Percentiles rank a stretch among this genome's conserved stretches.
Evolutionary conservation across 345 rosid genomes (phyloP).

Genomic region (Rubroshorea leprosula): DNA sequence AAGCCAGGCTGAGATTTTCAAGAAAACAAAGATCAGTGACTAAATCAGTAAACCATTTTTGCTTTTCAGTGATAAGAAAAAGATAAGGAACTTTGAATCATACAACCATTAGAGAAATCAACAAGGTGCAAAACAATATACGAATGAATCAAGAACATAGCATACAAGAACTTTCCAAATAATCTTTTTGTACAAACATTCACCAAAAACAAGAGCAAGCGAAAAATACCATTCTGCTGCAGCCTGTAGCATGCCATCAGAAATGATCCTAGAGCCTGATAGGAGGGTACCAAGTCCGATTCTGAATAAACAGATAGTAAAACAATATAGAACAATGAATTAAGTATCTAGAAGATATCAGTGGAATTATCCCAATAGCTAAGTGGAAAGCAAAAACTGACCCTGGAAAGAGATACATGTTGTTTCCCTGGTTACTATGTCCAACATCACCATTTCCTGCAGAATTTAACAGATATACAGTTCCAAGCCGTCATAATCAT

Average conservation of each 20-base stretch:
- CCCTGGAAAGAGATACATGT: slow-evolving; percentile 99
- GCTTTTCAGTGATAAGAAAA: background rate
- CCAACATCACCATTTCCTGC: slow-evolving; percentile 54
- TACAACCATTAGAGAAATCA: too few relatives aligned
- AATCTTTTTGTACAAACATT: background rate
- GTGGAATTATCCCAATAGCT: background rate
- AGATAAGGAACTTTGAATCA: background rate
- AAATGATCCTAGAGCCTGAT: slow-evolving; percentile 76
- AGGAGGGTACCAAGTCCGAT: slow-evolving; percentile 97
- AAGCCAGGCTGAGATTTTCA: slow-evolving; percentile 68
- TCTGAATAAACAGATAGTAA: slow-evolving; percentile 34
- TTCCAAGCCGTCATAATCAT: slow-evolving; percentile 13
- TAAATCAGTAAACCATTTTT: background rate
- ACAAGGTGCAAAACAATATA: background rate
- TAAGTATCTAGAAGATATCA: background rate
- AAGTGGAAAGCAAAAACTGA: slow-evolving; percentile 36
- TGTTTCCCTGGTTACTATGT: slow-evolving; percentile 95
- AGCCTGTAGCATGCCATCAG: slow-evolving; percentile 98
- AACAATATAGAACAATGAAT: background rate
- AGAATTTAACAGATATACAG: slow-evolving; percentile 17
- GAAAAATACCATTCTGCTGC: slow-evolving; percentile 89
- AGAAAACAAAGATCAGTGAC: slow-evolving; percentile 6
- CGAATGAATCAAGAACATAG: background rate
- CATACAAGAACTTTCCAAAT: too few relatives aligned
- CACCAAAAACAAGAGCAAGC: background rate